Percentiles rank a stretch among this genome's conserved stretches.
These are phyloP conservation scores for Pseudogymnoascus sp. DNA, from an alignment of 2,329 filamentous ascomycete species.

Conservation along the genomic window DNA sequence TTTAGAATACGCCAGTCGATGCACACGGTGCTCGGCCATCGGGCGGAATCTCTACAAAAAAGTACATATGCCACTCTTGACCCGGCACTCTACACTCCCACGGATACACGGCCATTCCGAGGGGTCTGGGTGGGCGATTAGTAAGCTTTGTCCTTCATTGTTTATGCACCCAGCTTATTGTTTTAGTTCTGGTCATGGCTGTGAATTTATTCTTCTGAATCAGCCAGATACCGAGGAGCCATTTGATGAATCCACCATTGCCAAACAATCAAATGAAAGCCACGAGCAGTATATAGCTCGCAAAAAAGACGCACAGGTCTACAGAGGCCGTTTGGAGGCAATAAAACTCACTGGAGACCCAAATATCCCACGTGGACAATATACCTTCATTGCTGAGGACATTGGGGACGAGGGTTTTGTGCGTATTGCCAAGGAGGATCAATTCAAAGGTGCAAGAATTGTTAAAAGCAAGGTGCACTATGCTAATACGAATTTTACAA, in stretches of 20 bases:
- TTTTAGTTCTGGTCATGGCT: conserved; percentile 81
- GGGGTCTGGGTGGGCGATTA: conserved; percentile 69
- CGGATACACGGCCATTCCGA: conserved; percentile 68
- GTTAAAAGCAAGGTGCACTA: conserved; percentile 72
- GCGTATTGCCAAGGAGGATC: conserved; percentile 52
- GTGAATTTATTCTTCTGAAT: conserved; percentile 76
- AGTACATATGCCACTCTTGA: conserved; percentile 65
- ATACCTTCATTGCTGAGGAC: conserved; percentile 72
- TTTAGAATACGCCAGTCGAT: conserved; percentile 75
- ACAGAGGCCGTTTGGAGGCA: conserved; percentile 65
- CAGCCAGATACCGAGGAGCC: conserved; percentile 53
- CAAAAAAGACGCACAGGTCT: conserved; percentile 40
- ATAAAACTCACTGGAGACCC: conserved; percentile 89
- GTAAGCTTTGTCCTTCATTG: background rate
- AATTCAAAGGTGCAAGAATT: conserved; percentile 66
- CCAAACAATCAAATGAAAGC: conserved; percentile 35
- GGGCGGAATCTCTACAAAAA: conserved; percentile 44
- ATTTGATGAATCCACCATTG: conserved; percentile 33
- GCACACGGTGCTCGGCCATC: conserved; percentile 44
- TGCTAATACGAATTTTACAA: conserved; percentile 60
- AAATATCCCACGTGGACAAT: conserved; percentile 80
- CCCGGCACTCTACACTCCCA: conserved; percentile 69
- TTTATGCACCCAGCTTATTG: conserved; percentile 28
- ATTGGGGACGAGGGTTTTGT: conserved; percentile 60
- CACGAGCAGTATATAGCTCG: conserved; percentile 39